Evolutionary conservation across 352 stramenopile species (phyloP).

Genomic region (Phytophthora tentaculata): DNA sequence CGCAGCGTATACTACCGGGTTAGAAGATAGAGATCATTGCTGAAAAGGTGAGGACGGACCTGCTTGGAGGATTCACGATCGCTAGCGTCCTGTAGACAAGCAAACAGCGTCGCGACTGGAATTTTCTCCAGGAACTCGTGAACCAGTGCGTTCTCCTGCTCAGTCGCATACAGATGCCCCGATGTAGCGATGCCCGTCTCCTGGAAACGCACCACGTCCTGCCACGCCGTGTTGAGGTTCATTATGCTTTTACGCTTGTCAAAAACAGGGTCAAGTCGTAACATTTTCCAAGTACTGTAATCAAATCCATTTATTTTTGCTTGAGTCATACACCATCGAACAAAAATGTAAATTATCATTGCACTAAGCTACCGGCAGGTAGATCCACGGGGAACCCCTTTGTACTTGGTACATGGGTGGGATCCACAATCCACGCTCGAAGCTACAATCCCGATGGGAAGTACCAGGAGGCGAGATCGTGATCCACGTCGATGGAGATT

Average conservation of each 20-base stretch:
- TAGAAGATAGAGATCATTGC: background rate
- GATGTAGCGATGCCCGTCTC: slow-evolving; percentile 63
- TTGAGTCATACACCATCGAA: too few relatives aligned
- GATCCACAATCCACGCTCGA: too few relatives aligned
- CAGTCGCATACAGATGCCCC: slow-evolving; percentile 40
- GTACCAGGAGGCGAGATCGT: too few relatives aligned
- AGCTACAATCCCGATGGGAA: too few relatives aligned
- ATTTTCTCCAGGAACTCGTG: slow-evolving; percentile 71
- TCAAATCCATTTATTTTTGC: too few relatives aligned
- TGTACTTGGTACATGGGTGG: too few relatives aligned
- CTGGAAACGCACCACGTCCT: slow-evolving; percentile 71
- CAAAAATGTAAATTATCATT: too few relatives aligned
- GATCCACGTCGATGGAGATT: too few relatives aligned
- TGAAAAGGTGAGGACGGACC: slow-evolving; percentile 33
- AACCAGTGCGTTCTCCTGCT: slow-evolving; percentile 62
- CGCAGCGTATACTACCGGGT: background rate
- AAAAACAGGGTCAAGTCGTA: too few relatives aligned
- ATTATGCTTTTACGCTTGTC: slow-evolving; percentile 24
- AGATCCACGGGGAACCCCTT: too few relatives aligned
- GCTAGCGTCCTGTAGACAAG: slow-evolving; percentile 81
- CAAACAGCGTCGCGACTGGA: slow-evolving; percentile 69
- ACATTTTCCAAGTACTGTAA: too few relatives aligned
- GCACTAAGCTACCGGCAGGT: too few relatives aligned
- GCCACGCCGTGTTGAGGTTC: slow-evolving; percentile 54
- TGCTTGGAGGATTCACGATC: slow-evolving; percentile 63